Conservation (phyloP, 2,329 filamentous ascomycete genomes). For the Penicillium sp. region DNA sequence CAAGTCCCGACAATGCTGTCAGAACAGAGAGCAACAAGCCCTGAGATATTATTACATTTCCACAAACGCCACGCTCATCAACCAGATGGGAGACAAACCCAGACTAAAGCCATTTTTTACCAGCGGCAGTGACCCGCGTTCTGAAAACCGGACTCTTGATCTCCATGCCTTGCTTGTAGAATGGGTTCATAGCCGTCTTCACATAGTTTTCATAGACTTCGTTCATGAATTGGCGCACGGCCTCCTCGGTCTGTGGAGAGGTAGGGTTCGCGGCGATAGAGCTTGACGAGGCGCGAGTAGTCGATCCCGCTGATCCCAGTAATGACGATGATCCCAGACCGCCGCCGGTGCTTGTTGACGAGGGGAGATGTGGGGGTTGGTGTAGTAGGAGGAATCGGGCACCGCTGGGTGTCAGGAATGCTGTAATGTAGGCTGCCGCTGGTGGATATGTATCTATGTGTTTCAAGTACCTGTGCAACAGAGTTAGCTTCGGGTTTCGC, state of each 20-base stretch:
- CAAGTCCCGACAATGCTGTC: conserved; percentile 1
- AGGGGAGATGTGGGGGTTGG: conserved; percentile 63
- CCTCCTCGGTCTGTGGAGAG: conserved; percentile 89
- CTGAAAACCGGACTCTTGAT: conserved; percentile 86
- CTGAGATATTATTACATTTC: conserved; percentile 6
- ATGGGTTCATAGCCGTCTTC: conserved; percentile 96
- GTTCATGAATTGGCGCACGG: conserved; percentile 88
- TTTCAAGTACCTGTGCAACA: conserved; percentile 78
- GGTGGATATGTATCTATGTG: conserved; percentile 91
- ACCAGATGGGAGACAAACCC: conserved; percentile 5
- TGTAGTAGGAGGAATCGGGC: conserved; percentile 94
- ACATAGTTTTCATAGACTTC: conserved; percentile 97
- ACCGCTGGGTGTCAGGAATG: conserved; percentile 90
- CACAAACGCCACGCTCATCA: conserved; percentile 27
- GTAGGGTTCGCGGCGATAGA: conserved; percentile 81
- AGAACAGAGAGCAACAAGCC: conserved; percentile 1
- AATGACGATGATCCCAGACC: conserved; percentile 32
- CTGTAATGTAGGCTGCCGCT: conserved; percentile 84
- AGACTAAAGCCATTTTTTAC: conserved; percentile 81
- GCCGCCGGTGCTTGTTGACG: conserved; percentile 23
- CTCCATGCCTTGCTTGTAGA: conserved; percentile 83
- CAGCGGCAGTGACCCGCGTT: conserved; percentile 77
- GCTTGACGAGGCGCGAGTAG: conserved; percentile 58
- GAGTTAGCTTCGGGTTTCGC: conserved; percentile 4
- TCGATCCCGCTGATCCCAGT: conserved; percentile 30